phyloP scores from a whole-genome alignment of 2,329 filamentous ascomycete genomes.

The Penicillium hordei region DNA sequence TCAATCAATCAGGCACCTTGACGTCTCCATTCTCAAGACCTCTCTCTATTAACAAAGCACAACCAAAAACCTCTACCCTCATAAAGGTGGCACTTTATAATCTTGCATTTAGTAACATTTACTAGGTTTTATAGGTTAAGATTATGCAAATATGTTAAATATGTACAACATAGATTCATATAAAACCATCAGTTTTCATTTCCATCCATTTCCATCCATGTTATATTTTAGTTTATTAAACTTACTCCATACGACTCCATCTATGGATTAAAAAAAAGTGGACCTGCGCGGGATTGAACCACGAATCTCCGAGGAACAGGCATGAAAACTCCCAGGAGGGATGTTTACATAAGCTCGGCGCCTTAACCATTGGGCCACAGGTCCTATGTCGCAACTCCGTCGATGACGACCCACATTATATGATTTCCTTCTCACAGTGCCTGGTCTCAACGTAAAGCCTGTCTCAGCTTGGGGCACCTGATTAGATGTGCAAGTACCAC shows the following conservation, averaged over 20 bases:
- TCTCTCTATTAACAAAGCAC: no score
- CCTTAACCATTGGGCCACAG: not conserved
- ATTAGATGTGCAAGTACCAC: not conserved
- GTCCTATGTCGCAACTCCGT: not conserved
- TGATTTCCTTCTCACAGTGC: not conserved
- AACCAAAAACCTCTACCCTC: no score
- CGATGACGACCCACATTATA: not conserved
- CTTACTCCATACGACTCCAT: not conserved
- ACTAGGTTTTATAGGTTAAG: no score
- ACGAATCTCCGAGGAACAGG: not conserved
- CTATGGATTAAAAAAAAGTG: not conserved
- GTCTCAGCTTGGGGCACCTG: not conserved
- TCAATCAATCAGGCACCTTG: no score
- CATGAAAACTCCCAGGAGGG: not conserved
- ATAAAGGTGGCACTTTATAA: no score
- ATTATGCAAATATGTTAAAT: no score
- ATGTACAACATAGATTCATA: no score
- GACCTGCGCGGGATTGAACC: constrained; percentile 2
- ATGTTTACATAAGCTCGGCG: constrained; percentile 4
- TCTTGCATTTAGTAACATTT: no score
- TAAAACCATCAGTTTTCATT: no score
- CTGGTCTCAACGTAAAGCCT: not conserved
- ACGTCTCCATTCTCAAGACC: no score
- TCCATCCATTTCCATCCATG: no score
- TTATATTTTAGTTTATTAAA: not conserved